Conservation (phyloP, 2,329 filamentous ascomycete genomes). For the Alternaria postmessia region DNA sequence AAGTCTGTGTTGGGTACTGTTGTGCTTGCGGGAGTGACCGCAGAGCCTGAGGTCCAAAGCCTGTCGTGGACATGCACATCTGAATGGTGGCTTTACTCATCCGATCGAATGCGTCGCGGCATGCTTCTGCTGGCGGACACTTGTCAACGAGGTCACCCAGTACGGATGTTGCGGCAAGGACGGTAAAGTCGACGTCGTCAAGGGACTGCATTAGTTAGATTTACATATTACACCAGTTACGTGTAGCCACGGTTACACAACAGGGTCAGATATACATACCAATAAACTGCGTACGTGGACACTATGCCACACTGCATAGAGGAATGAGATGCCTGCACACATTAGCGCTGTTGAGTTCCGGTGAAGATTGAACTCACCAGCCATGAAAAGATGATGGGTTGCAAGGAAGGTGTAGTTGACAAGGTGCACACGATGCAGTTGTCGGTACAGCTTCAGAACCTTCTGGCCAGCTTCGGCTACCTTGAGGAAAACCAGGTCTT, state of each 20-base stretch:
- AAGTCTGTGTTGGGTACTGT: constrained; percentile 28
- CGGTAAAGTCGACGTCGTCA: constrained; percentile 97
- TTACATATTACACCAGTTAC: not conserved
- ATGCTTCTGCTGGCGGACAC: constrained; percentile 93
- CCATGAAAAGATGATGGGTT: constrained; percentile 97
- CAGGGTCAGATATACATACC: constrained; percentile 61
- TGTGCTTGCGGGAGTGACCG: constrained; percentile 31
- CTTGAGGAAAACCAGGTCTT: constrained; percentile 91
- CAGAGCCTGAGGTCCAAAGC: constrained; percentile 67
- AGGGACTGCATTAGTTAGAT: constrained; percentile 64
- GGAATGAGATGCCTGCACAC: constrained; percentile 76
- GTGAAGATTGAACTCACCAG: constrained; percentile 64
- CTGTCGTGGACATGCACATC: constrained; percentile 89
- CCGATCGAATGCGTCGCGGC: constrained; percentile 90
- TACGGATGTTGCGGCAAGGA: constrained; percentile 90
- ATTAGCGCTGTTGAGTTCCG: constrained; percentile 23
- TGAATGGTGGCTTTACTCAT: constrained; percentile 96
- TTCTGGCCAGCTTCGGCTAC: constrained; percentile 95
- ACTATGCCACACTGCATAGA: constrained; percentile 98
- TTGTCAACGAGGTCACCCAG: constrained; percentile 91
- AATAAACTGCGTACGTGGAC: constrained; percentile 84
- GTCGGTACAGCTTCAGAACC: constrained; percentile 87
- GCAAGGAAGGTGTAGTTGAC: constrained; percentile 97
- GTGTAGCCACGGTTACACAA: not conserved
- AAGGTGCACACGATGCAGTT: constrained; percentile 84